Evolutionary conservation across 1,139 yeast genomes (phyloP).

Genomic region (Pneumocystis murina): DNA sequence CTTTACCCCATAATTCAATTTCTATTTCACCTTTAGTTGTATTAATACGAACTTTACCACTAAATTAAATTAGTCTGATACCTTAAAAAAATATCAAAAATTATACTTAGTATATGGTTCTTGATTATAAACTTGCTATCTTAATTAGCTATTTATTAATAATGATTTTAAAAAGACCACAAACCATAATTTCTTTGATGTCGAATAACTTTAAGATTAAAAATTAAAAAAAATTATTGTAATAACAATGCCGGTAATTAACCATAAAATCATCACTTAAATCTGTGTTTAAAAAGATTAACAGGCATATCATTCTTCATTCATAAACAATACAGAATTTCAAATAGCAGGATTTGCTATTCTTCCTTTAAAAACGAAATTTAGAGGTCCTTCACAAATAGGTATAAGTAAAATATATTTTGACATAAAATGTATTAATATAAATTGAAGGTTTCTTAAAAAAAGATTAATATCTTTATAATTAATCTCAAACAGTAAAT

Average conservation of each 20-base stretch:
- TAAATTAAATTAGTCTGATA: background rate
- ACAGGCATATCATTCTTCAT: slow-evolving; percentile 83
- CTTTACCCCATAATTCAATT: slow-evolving; percentile 59
- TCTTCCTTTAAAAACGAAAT: slow-evolving; percentile 67
- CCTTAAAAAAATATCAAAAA: background rate
- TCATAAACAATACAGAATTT: slow-evolving; percentile 35
- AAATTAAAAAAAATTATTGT: background rate
- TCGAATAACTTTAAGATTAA: background rate
- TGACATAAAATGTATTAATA: background rate
- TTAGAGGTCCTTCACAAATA: slow-evolving; percentile 86
- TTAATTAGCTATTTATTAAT: background rate
- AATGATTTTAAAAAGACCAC: background rate
- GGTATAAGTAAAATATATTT: slow-evolving; percentile 22
- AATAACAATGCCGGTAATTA: background rate
- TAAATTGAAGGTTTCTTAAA: background rate
- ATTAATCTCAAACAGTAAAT: background rate
- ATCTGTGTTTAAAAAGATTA: background rate
- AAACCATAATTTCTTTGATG: background rate
- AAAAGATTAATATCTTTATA: background rate
- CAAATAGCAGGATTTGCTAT: slow-evolving; percentile 51
- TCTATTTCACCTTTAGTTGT: slow-evolving; percentile 50
- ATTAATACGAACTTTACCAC: slow-evolving; percentile 31
- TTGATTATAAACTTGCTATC: background rate
- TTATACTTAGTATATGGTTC: background rate
- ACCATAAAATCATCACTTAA: background rate